Conservation (phyloP, 352 stramenopile species). For the Pythium insidiosum region DNA sequence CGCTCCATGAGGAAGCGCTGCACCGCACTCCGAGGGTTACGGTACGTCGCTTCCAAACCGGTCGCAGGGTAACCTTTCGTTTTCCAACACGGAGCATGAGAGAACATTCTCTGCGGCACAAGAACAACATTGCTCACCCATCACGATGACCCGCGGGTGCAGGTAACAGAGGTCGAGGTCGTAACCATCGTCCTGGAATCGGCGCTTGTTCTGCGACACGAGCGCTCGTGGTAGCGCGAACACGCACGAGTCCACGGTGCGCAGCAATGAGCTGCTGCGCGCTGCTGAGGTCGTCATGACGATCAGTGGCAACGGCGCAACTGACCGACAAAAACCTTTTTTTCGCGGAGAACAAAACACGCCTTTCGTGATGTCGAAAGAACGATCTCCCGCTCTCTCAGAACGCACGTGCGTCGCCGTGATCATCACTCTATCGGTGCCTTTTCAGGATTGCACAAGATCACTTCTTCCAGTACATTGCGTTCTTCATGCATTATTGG, state of each 20-base stretch:
- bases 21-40: constrained; percentile 55
- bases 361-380: too few relatives aligned
- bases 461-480: too few relatives aligned
- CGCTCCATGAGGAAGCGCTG: constrained; percentile 39
- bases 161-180: constrained; percentile 70
- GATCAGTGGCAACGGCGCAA: too few relatives aligned
- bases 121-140: constrained; percentile 28
- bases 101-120: not conserved
- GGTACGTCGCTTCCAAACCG: constrained; percentile 46
- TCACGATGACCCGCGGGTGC: constrained; percentile 67
- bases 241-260: constrained; percentile 8
- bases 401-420: too few relatives aligned
- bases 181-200: constrained; percentile 48
- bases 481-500: too few relatives aligned
- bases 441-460: too few relatives aligned
- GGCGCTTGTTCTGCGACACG: constrained; percentile 74
- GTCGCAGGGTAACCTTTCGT: constrained; percentile 42
- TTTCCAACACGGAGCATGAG: not conserved
- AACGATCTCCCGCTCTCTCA: too few relatives aligned
- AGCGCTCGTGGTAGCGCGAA: constrained; percentile 46
- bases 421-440: too few relatives aligned
- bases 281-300: not conserved
- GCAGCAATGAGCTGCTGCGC: not conserved
- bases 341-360: too few relatives aligned
- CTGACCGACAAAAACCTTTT: too few relatives aligned